phyloP scores from a whole-genome alignment of 768 basidiomycete genomes.

The Saitozyma podzolica region DNA sequence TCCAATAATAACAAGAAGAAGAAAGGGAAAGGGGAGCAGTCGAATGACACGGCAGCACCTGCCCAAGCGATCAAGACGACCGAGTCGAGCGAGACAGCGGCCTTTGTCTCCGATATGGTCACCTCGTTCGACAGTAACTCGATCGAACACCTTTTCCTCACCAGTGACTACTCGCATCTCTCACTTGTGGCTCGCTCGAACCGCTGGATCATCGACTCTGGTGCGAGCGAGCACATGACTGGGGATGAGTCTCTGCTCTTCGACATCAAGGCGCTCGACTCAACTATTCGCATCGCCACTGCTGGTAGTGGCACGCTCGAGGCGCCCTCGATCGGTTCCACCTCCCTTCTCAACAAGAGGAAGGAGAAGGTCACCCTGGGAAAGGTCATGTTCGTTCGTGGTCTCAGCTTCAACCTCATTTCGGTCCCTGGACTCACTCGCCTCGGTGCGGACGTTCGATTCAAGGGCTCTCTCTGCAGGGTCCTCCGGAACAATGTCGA shows the following conservation, averaged over 20 bases:
- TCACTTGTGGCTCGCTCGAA: not conserved
- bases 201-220: slow-evolving; percentile 11
- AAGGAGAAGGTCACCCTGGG: slow-evolving; percentile 1
- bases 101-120: slow-evolving; percentile 1
- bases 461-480: slow-evolving; percentile 4
- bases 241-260: slow-evolving; percentile 4
- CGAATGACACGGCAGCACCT: not conserved
- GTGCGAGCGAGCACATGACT: slow-evolving; percentile 6
- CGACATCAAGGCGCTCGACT: slow-evolving; percentile 6
- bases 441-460: slow-evolving; percentile 4
- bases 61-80: not conserved
- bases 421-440: slow-evolving; percentile 7
- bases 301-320: not conserved
- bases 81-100: not conserved
- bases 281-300: not conserved
- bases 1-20: slow-evolving; percentile 4
- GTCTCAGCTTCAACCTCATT: slow-evolving; percentile 8
- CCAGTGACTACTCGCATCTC: too few relatives aligned
- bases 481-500: slow-evolving; percentile 3
- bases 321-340: not conserved
- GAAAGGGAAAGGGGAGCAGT: not conserved
- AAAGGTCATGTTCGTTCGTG: slow-evolving; percentile 4
- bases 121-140: slow-evolving; percentile 10
- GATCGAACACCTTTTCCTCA: not conserved
- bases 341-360: slow-evolving; percentile 1